These are phyloP conservation scores for Aspergillus funiculosus DNA, from an alignment of 495 filamentous ascomycete species.

Conservation along the genomic window DNA sequence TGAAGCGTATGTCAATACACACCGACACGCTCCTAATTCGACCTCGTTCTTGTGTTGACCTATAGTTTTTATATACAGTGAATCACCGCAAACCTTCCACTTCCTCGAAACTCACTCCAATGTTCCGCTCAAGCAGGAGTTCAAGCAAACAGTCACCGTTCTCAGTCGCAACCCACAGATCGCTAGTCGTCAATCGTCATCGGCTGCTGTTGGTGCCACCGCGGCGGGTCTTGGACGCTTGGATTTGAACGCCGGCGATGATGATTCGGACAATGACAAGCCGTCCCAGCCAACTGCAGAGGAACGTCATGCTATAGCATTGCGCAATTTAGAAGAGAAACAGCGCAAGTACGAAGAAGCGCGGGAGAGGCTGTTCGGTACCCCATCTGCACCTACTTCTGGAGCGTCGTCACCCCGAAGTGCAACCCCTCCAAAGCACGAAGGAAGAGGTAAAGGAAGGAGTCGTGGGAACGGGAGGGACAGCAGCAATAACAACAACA, in stretches of 20 bases:
- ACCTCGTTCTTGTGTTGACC: neutral
- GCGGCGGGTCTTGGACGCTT: slow-evolving; percentile 55
- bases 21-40: neutral
- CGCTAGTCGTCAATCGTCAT: slow-evolving; percentile 30
- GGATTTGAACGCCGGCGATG: slow-evolving; percentile 51
- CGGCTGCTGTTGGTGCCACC: slow-evolving; percentile 37
- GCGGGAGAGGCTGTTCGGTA: slow-evolving; percentile 76
- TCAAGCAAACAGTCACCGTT: slow-evolving; percentile 76
- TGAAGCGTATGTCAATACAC: slow-evolving; percentile 62
- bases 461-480: slow-evolving; percentile 34
- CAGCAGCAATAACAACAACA: slow-evolving; percentile 22
- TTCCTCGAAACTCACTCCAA: slow-evolving; percentile 62
- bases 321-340: slow-evolving; percentile 78
- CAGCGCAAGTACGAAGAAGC: slow-evolving; percentile 82
- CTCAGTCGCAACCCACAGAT: slow-evolving; percentile 73
- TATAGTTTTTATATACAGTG: slow-evolving; percentile 31
- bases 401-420: slow-evolving; percentile 54
- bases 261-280: slow-evolving; percentile 62
- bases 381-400: slow-evolving; percentile 40
- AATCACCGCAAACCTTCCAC: slow-evolving; percentile 60
- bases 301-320: slow-evolving; percentile 65
- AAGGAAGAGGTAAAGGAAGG: slow-evolving; percentile 37
- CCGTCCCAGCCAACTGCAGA: slow-evolving; percentile 56
- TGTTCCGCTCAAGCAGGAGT: slow-evolving; percentile 69
- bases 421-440: slow-evolving; percentile 56